A percentile compares a stretch with the other conserved stretches of the same genome.
These are phyloP conservation scores for Sporothrix humicola DNA, from an alignment of 2,329 filamentous ascomycete genomes.

Conservation along the genomic window DNA sequence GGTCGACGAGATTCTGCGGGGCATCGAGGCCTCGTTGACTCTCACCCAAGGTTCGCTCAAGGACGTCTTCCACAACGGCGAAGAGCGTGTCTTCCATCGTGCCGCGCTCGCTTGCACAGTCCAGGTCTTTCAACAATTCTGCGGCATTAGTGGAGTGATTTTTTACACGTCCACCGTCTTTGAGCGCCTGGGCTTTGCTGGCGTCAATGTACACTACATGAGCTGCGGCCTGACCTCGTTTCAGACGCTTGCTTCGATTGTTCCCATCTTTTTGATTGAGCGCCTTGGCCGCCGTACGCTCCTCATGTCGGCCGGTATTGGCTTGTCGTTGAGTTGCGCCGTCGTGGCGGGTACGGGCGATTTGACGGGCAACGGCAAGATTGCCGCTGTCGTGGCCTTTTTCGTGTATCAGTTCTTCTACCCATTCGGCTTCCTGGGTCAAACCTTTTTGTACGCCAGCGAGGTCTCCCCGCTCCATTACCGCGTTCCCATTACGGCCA, in stretches of 20 bases:
- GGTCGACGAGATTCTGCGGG: conserved; percentile 57
- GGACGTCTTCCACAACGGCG: conserved; percentile 53
- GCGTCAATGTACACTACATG: conserved; percentile 49
- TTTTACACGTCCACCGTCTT: conserved; percentile 51
- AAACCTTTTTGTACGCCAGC: conserved; percentile 44
- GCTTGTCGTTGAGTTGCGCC: conserved; percentile 29
- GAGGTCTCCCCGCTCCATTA: conserved; percentile 33
- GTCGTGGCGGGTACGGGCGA: conserved; percentile 35
- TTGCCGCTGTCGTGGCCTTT: conserved; percentile 32
- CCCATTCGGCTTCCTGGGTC: conserved; percentile 56
- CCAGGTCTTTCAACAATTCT: conserved; percentile 35
- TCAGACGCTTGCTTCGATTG: conserved; percentile 59
- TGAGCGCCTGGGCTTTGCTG: conserved; percentile 48
- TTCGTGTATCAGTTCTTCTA: conserved; percentile 42
- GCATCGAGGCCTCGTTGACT: conserved; percentile 33
- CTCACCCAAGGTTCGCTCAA: conserved; percentile 26
- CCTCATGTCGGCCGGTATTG: conserved; percentile 52
- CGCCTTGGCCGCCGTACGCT: conserved; percentile 54
- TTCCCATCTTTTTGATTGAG: conserved; percentile 54
- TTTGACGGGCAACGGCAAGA: conserved; percentile 31
- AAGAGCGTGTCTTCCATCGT: conserved; percentile 47
- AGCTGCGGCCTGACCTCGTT: conserved; percentile 58
- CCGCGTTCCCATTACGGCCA: conserved; percentile 29
- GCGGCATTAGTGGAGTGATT: conserved; percentile 46
- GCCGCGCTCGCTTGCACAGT: conserved; percentile 43